Conservation (phyloP, 2,329 filamentous ascomycete genomes). For the Monilinia aucupariae region DNA sequence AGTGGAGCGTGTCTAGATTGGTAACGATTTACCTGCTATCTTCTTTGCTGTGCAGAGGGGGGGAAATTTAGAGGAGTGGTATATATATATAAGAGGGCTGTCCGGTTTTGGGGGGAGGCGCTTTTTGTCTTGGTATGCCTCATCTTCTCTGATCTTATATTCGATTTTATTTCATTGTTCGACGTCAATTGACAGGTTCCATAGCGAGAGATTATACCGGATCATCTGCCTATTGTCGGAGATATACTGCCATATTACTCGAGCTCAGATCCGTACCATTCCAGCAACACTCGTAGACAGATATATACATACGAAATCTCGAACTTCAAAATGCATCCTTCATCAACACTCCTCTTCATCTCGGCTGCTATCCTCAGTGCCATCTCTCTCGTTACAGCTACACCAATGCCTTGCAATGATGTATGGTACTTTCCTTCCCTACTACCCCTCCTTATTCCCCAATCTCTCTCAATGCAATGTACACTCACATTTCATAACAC, state of each 20-base stretch:
- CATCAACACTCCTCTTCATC: conserved; percentile 10
- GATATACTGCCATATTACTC: not conserved
- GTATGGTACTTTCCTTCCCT: not conserved
- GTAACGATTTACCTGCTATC: not conserved
- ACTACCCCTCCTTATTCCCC: not conserved
- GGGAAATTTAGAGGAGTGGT: not conserved
- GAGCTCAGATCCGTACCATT: not conserved
- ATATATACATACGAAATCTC: not conserved
- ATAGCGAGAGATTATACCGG: not conserved
- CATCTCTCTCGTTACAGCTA: conserved; percentile 8
- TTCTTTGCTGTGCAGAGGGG: not conserved
- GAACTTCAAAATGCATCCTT: conserved; percentile 3
- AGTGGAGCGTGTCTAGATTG: not conserved
- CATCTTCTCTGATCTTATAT: not conserved
- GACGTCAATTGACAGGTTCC: not conserved
- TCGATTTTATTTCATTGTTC: not conserved
- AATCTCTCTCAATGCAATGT: not conserved
- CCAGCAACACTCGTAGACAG: not conserved
- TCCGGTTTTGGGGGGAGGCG: not conserved
- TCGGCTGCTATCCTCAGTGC: conserved; percentile 3
- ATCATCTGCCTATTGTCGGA: not conserved
- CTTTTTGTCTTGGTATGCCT: not conserved
- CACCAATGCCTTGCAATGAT: conserved; percentile 13
- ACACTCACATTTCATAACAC: not conserved
- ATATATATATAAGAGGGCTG: not conserved